These are phyloP conservation scores for Jacaranda mimosifolia DNA, from an alignment of 257 asterid species.

Conservation along the genomic window DNA sequence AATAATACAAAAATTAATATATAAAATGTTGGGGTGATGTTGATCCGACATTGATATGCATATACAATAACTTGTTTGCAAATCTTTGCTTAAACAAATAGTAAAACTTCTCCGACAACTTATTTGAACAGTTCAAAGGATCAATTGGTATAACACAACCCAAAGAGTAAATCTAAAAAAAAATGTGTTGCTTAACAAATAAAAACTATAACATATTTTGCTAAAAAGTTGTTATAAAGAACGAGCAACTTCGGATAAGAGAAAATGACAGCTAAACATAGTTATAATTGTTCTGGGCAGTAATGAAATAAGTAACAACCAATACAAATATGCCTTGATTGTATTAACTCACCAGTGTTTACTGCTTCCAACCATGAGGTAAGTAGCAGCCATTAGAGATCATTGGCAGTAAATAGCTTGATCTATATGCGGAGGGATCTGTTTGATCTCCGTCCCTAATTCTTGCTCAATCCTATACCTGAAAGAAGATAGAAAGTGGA, in stretches of 20 bases:
- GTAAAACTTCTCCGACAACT: background rate
- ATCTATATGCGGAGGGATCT: slow-evolving; percentile 91
- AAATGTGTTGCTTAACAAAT: background rate
- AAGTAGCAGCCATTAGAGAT: slow-evolving; percentile 36
- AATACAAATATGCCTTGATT: background rate
- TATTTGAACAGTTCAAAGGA: background rate
- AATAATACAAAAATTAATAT: no score
- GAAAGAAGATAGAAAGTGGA: slow-evolving; percentile 30
- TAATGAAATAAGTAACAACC: background rate
- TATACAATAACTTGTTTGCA: no score
- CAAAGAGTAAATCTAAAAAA: no score
- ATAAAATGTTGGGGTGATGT: no score
- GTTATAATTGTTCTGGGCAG: background rate
- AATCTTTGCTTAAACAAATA: background rate
- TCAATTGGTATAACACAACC: background rate
- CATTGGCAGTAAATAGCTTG: slow-evolving; percentile 79
- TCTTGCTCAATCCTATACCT: slow-evolving; percentile 95
- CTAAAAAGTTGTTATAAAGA: background rate
- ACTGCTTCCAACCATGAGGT: slow-evolving; percentile 30
- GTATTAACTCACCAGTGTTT: slow-evolving; percentile 44
- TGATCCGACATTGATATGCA: no score
- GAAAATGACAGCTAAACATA: background rate
- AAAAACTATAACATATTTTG: background rate
- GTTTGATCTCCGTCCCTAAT: slow-evolving; percentile 89
- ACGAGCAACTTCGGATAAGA: background rate